Conservation (phyloP, 371 early-diverging fungal species). For the Mortierella sp. region DNA sequence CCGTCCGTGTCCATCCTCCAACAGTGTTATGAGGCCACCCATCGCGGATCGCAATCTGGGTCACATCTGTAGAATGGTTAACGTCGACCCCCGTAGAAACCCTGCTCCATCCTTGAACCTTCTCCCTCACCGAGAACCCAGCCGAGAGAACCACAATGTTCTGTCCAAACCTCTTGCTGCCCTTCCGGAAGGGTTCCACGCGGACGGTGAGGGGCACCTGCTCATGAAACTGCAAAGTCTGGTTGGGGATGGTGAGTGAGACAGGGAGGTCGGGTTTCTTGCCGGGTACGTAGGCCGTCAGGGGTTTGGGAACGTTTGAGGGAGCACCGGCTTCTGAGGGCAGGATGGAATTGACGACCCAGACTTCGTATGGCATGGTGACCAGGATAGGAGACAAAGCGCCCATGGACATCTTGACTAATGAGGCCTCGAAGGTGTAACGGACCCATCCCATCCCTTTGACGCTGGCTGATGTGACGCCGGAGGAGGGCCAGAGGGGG, state of each 20-base stretch:
- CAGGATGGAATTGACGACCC: constrained; percentile 17
- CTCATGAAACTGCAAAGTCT: background rate
- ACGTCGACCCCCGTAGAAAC: background rate
- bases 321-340: background rate
- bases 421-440: constrained; percentile 12
- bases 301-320: background rate
- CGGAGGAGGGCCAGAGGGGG: constrained; percentile 17
- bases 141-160: constrained; percentile 4
- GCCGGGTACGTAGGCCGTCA: background rate
- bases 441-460: background rate
- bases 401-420: background rate
- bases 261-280: constrained; percentile 14
- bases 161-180: constrained; percentile 2
- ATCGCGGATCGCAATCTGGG: background rate
- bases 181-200: background rate
- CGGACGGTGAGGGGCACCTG: constrained; percentile 14
- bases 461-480: background rate
- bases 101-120: background rate
- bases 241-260: constrained; percentile 13
- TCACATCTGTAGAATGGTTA: background rate
- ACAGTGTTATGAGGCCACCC: background rate
- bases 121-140: constrained; percentile 12
- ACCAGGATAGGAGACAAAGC: background rate
- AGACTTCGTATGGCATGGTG: background rate
- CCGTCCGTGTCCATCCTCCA: background rate